Conservation (phyloP, 306 rosid species). For the Cicer chorassanicum region DNA sequence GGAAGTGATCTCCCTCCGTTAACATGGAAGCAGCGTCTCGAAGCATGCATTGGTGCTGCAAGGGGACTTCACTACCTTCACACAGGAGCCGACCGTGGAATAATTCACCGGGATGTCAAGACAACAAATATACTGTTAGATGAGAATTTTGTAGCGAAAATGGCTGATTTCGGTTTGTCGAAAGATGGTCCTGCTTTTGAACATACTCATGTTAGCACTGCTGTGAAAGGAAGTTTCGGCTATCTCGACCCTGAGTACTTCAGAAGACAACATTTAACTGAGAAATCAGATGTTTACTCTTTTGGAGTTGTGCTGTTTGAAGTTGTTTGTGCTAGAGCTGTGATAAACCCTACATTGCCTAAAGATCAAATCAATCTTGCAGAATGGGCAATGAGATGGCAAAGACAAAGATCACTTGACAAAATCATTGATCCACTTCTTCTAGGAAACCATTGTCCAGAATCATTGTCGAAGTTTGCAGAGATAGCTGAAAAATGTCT, state of each 20-base stretch:
- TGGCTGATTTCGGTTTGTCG: conserved; percentile 94
- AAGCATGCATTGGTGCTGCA: conserved; percentile 91
- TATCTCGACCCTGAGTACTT: conserved; percentile 95
- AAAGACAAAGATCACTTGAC: conserved; percentile 66
- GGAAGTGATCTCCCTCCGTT: conserved; percentile 80
- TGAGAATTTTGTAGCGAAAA: conserved; percentile 83
- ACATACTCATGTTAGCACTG: conserved; percentile 95
- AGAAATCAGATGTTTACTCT: conserved; percentile 94
- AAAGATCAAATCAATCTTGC: conserved; percentile 94
- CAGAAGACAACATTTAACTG: conserved; percentile 89
- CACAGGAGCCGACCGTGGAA: conserved; percentile 89
- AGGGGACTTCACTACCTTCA: conserved; percentile 97
- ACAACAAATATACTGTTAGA: conserved; percentile 90
- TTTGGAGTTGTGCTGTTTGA: conserved; percentile 92
- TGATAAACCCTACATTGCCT: conserved; percentile 90
- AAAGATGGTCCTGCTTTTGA: conserved; percentile 90
- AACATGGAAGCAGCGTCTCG: conserved; percentile 87
- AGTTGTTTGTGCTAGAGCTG: conserved; percentile 90
- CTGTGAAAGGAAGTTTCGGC: conserved; percentile 97
- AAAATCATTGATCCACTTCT: conserved; percentile 71
- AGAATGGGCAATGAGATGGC: conserved; percentile 98
- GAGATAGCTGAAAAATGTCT: conserved; percentile 95
- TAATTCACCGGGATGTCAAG: conserved; percentile 95
- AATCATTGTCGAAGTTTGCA: conserved; percentile 73
- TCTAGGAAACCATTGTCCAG: conserved; percentile 61